Evolutionary conservation across 208 protist genomes (phyloP).

Genomic region (Leishmania gerbilli): DNA sequence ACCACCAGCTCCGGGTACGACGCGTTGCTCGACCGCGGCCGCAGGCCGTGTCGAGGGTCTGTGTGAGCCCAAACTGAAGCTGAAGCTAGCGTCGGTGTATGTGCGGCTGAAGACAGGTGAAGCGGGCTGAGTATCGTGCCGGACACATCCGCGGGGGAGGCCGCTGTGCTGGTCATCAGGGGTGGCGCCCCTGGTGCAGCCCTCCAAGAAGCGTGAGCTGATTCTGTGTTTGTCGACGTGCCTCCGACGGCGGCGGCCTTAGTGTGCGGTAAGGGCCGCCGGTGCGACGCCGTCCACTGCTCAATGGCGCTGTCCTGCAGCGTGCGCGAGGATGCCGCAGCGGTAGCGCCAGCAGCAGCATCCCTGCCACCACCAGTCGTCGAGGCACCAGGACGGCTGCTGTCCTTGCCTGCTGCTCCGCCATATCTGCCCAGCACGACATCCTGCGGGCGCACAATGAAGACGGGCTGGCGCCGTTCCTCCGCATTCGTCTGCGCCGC

Average conservation of each 20-base stretch:
- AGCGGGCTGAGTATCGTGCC: not conserved
- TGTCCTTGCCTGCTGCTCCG: not conserved
- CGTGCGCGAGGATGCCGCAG: not conserved
- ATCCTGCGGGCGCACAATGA: conserved; percentile 36
- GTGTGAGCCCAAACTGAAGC: not conserved
- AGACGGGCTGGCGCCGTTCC: conserved; percentile 41
- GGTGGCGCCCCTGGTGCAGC: not conserved
- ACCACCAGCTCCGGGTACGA: not conserved
- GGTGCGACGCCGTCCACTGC: not conserved
- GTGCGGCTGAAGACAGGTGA: not conserved
- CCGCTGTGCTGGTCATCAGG: not conserved
- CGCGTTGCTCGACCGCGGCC: not conserved
- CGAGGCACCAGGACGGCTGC: not conserved
- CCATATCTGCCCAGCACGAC: conserved; percentile 27
- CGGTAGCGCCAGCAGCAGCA: not conserved
- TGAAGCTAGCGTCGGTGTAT: not conserved
- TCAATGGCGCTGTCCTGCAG: not conserved
- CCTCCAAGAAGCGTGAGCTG: not conserved
- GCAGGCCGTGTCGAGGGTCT: not conserved
- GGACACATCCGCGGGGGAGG: not conserved
- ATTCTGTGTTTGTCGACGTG: not conserved
- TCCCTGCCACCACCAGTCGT: not conserved
- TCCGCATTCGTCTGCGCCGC: conserved; percentile 26
- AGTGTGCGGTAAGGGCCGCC: not conserved
- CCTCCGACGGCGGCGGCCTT: not conserved